A percentile compares a stretch with the other conserved stretches of the same genome.
Conservation (phyloP, 2,329 filamentous ascomycete species). For the Pseudopithomyces chartarum region DNA sequence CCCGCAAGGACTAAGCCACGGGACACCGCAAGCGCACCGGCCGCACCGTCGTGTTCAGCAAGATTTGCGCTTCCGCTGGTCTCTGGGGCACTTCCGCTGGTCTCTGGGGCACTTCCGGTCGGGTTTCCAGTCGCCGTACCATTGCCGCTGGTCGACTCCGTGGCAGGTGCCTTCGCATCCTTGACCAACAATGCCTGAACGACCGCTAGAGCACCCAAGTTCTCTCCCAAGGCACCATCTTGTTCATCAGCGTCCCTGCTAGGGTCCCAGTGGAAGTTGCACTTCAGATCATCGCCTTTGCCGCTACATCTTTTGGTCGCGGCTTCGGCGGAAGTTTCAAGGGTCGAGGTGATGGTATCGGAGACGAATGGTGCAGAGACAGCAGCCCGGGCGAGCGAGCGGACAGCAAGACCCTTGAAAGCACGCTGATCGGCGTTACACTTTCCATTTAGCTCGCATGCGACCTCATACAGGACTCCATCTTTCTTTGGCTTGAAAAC, state of each 20-base stretch:
- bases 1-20: neutral
- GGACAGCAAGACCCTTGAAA: conserved; percentile 59
- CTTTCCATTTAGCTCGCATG: conserved; percentile 62
- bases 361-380: conserved; percentile 23
- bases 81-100: neutral
- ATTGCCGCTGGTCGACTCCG: neutral
- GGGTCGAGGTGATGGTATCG: conserved; percentile 17
- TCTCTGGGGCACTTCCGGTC: neutral
- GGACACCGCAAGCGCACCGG: neutral
- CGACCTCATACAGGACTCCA: conserved; percentile 68
- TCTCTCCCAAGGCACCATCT: conserved; percentile 21
- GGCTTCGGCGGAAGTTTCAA: conserved; percentile 27
- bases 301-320: conserved; percentile 23
- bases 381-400: conserved; percentile 30
- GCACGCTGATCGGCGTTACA: conserved; percentile 70
- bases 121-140: neutral
- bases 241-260: no score
- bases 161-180: conserved; percentile 11
- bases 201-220: conserved; percentile 25
- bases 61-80: neutral
- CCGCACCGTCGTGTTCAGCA: neutral
- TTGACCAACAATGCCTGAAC: conserved; percentile 30
- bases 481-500: conserved; percentile 49
- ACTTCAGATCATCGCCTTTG: conserved; percentile 12
- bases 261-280: conserved; percentile 13